Evolutionary conservation across 2,329 filamentous ascomycete species (phyloP).

Genomic region (Aureobasidium sp.): DNA sequence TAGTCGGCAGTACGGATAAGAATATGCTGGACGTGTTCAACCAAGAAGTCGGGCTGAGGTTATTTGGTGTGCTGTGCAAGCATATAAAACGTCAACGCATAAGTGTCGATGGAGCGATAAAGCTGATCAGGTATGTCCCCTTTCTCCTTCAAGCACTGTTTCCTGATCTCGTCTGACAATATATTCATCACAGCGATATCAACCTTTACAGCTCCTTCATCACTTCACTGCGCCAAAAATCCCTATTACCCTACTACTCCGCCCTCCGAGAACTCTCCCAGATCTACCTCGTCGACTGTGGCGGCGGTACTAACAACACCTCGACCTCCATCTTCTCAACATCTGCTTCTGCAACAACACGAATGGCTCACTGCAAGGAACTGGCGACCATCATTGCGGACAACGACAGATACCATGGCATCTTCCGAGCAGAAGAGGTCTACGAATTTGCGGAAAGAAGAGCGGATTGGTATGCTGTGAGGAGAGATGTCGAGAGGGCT

Average conservation of each 20-base stretch:
- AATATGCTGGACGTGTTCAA: constrained; percentile 98
- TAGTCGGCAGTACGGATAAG: constrained; percentile 92
- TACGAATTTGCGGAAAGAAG: constrained; percentile 93
- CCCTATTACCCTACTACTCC: constrained; percentile 82
- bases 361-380: constrained; percentile 76
- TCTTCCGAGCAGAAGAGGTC: constrained; percentile 93
- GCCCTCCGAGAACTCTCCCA: constrained; percentile 88
- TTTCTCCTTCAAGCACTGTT: not conserved
- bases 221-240: constrained; percentile 69
- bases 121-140: constrained; percentile 61
- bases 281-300: constrained; percentile 78
- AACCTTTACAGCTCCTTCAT: constrained; percentile 88
- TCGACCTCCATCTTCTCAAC: constrained; percentile 19
- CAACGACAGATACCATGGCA: constrained; percentile 77
- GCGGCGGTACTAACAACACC: constrained; percentile 24
- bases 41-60: constrained; percentile 86
- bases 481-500: constrained; percentile 80
- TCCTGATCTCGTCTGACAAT: not conserved
- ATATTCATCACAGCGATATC: constrained; percentile 61
- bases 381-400: constrained; percentile 94
- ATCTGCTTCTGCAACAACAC: not conserved
- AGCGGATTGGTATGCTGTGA: constrained; percentile 91
- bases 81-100: constrained; percentile 94
- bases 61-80: constrained; percentile 91
- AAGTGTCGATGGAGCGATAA: constrained; percentile 80